Percentiles rank a stretch among this genome's conserved stretches.
These are phyloP conservation scores for Austroboletus novae-zelandiae DNA, from an alignment of 1,284 basidiomycete species.

Conservation along the genomic window DNA sequence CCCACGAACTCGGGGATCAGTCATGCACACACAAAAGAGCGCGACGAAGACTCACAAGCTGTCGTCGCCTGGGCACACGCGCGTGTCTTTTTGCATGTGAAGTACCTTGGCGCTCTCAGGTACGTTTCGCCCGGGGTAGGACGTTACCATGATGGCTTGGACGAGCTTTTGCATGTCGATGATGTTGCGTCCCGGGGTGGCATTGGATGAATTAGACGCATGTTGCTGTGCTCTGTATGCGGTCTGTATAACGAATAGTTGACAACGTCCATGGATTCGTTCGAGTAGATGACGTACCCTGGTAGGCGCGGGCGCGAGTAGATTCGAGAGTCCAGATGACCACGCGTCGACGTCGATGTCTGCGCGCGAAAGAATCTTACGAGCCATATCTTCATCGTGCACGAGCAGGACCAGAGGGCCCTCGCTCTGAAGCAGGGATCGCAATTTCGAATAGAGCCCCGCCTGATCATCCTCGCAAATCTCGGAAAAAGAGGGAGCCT, in stretches of 20 bases:
- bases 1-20: too few species aligned
- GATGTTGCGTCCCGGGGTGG: slow-evolving; percentile 11
- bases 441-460: slow-evolving; percentile 19
- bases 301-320: slow-evolving; percentile 12
- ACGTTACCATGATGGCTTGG: slow-evolving; percentile 24
- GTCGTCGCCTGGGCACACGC: slow-evolving; percentile 31
- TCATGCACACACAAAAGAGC: not conserved
- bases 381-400: slow-evolving; percentile 33
- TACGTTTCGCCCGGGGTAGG: slow-evolving; percentile 18
- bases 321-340: slow-evolving; percentile 20
- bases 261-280: not conserved
- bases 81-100: slow-evolving; percentile 28
- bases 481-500: slow-evolving; percentile 22
- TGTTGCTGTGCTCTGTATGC: slow-evolving; percentile 1
- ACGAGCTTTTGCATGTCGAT: slow-evolving; percentile 30
- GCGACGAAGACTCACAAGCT: slow-evolving; percentile 26
- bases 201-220: not conserved
- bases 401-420: slow-evolving; percentile 30
- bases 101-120: slow-evolving; percentile 25
- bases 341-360: slow-evolving; percentile 21
- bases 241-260: slow-evolving; percentile 6
- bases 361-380: slow-evolving; percentile 20
- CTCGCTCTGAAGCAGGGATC: slow-evolving; percentile 18
- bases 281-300: slow-evolving; percentile 3
- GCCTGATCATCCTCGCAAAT: slow-evolving; percentile 10